Conservation (phyloP, 1,139 yeast genomes). For the Yamadazyma diddensiae region DNA sequence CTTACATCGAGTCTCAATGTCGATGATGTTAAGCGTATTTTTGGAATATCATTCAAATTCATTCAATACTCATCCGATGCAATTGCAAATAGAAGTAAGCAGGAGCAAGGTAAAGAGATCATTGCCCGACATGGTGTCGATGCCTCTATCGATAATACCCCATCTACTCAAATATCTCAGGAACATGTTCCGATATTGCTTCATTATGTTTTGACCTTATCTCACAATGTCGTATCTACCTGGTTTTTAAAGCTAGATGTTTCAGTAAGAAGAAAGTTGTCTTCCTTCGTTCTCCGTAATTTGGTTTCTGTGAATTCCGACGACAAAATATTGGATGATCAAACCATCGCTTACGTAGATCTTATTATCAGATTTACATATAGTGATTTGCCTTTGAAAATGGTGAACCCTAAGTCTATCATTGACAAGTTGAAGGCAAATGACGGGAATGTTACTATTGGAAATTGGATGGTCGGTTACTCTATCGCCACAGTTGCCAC, state of each 20-base stretch:
- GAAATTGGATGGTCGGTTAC: constrained; percentile 64
- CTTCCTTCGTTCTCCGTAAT: constrained; percentile 62
- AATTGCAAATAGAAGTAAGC: constrained; percentile 21
- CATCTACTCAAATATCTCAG: constrained; percentile 46
- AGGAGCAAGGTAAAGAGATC: constrained; percentile 5
- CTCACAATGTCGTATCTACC: constrained; percentile 65
- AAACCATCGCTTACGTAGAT: constrained; percentile 65
- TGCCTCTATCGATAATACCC: constrained; percentile 38
- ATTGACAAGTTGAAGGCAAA: constrained; percentile 13
- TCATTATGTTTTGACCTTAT: constrained; percentile 59
- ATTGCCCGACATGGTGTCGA: constrained; percentile 37
- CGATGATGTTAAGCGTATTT: constrained; percentile 76
- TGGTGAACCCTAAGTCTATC: constrained; percentile 24
- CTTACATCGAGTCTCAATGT: constrained; percentile 69
- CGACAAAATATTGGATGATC: constrained; percentile 37
- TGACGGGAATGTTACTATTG: constrained; percentile 24
- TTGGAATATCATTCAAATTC: constrained; percentile 79
- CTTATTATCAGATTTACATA: constrained; percentile 65
- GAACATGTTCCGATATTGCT: constrained; percentile 49
- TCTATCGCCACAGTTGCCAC: constrained; percentile 60
- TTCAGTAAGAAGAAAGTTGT: constrained; percentile 55
- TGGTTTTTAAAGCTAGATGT: constrained; percentile 71
- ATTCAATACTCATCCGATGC: constrained; percentile 67
- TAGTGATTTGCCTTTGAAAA: constrained; percentile 58
- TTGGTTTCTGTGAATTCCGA: constrained; percentile 40